These are phyloP conservation scores for Colletotrichum sp. DNA, from an alignment of 2,329 filamentous ascomycete genomes.

Conservation along the genomic window DNA sequence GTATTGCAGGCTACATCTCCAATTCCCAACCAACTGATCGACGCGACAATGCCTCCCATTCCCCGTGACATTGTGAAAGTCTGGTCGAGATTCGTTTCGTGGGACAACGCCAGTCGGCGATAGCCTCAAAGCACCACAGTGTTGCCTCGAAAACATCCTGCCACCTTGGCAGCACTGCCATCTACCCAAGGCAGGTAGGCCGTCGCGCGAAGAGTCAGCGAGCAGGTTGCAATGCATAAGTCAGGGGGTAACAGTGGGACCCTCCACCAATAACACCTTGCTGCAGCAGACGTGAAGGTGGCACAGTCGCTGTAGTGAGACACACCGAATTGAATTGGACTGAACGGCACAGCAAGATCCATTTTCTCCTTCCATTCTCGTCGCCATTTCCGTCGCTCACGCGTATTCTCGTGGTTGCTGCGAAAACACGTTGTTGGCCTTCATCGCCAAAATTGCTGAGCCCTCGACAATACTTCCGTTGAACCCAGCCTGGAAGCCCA, in stretches of 20 bases:
- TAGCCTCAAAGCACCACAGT: not conserved
- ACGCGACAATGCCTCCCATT: too few species aligned
- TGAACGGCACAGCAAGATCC: not conserved
- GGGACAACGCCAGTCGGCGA: rapidly evolving
- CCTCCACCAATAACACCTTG: not conserved
- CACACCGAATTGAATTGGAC: not conserved
- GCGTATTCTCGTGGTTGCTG: not conserved
- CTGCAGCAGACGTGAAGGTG: not conserved
- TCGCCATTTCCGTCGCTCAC: rapidly evolving
- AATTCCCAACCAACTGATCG: too few species aligned
- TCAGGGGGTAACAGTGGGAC: not conserved
- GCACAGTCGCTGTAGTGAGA: not conserved
- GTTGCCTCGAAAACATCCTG: not conserved
- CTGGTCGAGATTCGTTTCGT: rapidly evolving
- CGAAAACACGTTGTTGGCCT: rapidly evolving
- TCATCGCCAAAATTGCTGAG: not conserved
- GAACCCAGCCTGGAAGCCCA: not conserved
- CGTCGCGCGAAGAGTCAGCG: not conserved
- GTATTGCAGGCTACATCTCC: too few species aligned
- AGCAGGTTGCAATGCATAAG: not conserved
- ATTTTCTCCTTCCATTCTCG: not conserved
- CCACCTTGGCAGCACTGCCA: not conserved
- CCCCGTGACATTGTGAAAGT: not conserved
- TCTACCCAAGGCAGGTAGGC: not conserved
- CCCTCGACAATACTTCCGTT: rapidly evolving